Base-by-base conservation (phyloP, 495 filamentous ascomycete genomes). In the Xylaria acuta region DNA sequence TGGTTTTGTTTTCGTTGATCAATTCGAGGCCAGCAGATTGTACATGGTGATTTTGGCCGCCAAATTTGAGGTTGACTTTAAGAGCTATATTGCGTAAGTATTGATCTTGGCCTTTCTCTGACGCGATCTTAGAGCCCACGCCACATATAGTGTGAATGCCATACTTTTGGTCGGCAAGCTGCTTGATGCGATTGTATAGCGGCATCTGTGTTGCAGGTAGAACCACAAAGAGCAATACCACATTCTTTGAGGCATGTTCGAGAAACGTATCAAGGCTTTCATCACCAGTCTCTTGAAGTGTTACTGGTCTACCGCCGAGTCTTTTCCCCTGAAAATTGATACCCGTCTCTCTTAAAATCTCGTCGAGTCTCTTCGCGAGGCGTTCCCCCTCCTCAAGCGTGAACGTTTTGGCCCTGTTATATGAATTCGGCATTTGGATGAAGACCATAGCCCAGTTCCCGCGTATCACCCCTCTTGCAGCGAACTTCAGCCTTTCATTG, bases 1-100 rank as follows among this genome's bases (percentile, higher is more conserved):
- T 95, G 1, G 92, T 93, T 45, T 88, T 88, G n/a, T 85, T 85
- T 51, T 89, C 84, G 36, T 75, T 77, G 66, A 94, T 79, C n/a
- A 91, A 73, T 5, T 84, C 85, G 4, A 91, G 80, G n/a, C 86
- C 83, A 0, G 73, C 36, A 1, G 72, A 25, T 1, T 81, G 74
- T 0, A 94, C 72, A 2, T 74, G 60, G 66, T 94, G 91, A 63
- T 94, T 94, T 20, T 84, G 78, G 0, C 93, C 93, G 2, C 92
- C 91, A 20, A 89, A 80, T 76, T 95, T 95, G 53, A 93, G 80
- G 75, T 94, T 94, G 82, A 93, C 87, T 74, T 92, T 94, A 32
- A 93, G 78, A 3, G 83, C 89, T 16, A 90, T 78, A 66, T 93
- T 93, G 34, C 86, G 87, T 18, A 88, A 83, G 75, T 91, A 92